Conservation (phyloP, 352 stramenopile genomes). For the Globisporangium alternatum region DNA sequence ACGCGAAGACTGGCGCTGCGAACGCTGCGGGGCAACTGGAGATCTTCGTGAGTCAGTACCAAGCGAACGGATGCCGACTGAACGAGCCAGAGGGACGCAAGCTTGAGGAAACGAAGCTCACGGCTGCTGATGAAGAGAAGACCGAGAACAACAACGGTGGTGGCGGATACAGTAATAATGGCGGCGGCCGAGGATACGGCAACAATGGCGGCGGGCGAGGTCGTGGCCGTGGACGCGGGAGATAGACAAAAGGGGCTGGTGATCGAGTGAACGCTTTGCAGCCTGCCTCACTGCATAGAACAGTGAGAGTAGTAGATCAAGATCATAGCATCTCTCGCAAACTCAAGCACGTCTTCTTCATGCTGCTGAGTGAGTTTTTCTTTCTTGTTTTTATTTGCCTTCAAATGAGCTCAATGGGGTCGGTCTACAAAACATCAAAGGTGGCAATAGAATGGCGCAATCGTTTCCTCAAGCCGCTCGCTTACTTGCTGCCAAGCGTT, state of each 20-base stretch:
- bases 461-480: not conserved
- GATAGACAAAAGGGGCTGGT: conserved; percentile 12
- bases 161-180: conserved; percentile 16
- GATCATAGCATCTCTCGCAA: not conserved
- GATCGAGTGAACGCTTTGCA: not conserved
- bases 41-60: conserved; percentile 72
- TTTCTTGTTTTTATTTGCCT: not conserved
- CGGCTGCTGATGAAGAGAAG: conserved; percentile 60
- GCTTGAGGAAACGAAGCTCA: conserved; percentile 70
- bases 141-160: conserved; percentile 38
- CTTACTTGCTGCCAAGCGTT: conserved; percentile 73
- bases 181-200: conserved; percentile 22
- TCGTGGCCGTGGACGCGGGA: conserved; percentile 35
- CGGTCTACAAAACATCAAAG: conserved; percentile 11
- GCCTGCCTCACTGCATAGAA: not conserved
- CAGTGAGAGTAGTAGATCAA: not conserved
- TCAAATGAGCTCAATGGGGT: not conserved
- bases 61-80: conserved; percentile 51
- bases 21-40: conserved; percentile 72
- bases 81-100: conserved; percentile 60
- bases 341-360: not conserved
- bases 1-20: conserved; percentile 68
- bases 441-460: conserved; percentile 1
- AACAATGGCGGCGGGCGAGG: conserved; percentile 31
- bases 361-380: not conserved